A percentile compares a stretch with the other conserved stretches of the same genome.
phyloP scores from a whole-genome alignment of 176 grass and related monocot species.

The Zea luxurians region DNA sequence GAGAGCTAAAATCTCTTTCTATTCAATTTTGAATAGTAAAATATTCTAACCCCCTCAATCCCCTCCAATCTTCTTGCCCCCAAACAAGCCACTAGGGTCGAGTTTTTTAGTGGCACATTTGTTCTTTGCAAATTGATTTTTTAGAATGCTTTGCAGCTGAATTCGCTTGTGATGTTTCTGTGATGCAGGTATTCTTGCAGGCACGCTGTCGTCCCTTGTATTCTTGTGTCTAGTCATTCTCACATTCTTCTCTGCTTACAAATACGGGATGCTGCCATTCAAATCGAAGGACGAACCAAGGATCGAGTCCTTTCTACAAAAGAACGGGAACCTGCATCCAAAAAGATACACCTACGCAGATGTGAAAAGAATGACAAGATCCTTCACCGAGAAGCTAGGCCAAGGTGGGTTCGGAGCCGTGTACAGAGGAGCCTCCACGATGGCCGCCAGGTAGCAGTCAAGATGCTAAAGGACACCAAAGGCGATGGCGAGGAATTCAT shows the following conservation, averaged over 20 bases:
- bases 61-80: too few species aligned
- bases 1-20: too few species aligned
- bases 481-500: conserved; percentile 49
- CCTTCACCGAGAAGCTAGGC: conserved; percentile 45
- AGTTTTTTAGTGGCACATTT: neutral
- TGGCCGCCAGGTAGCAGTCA: conserved; percentile 35
- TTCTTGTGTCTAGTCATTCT: neutral
- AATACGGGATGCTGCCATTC: neutral
- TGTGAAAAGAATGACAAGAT: conserved; percentile 48
- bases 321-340: conserved; percentile 15
- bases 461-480: conserved; percentile 36
- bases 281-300: conserved; percentile 5
- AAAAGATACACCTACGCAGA: conserved; percentile 51
- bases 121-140: neutral
- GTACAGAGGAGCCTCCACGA: conserved; percentile 34
- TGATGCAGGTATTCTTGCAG: conserved; percentile 5
- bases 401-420: conserved; percentile 62
- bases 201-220: neutral
- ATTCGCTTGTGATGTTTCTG: neutral
- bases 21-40: too few species aligned
- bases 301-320: conserved; percentile 41
- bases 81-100: too few species aligned
- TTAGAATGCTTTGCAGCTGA: neutral
- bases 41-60: too few species aligned
- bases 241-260: neutral